phyloP scores from a whole-genome alignment of 192 early-diverging fungal species.

The Fimicolochytrium jonesii region DNA sequence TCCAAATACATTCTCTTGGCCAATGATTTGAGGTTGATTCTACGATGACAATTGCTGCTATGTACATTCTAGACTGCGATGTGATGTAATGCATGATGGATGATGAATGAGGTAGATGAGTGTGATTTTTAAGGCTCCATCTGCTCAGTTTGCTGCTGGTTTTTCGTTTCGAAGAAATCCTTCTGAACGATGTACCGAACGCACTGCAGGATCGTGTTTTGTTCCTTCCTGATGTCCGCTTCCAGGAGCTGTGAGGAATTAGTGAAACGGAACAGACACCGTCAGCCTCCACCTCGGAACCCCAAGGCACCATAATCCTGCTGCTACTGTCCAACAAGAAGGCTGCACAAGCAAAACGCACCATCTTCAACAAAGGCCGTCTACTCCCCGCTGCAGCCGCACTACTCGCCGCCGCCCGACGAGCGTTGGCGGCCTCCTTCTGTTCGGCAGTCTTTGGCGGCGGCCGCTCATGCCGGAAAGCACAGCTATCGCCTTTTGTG shows the following conservation, averaged over 20 bases:
- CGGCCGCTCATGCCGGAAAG: constrained; percentile 31
- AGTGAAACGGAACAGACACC: too few species aligned
- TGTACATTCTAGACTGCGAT: too few species aligned
- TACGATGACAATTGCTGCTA: too few species aligned
- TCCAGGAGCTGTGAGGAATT: constrained; percentile 60
- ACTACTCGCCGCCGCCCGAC: background rate
- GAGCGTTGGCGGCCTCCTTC: background rate
- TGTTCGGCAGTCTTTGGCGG: constrained; percentile 5
- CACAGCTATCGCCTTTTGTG: constrained; percentile 32
- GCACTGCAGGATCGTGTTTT: constrained; percentile 56
- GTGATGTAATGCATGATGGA: too few species aligned
- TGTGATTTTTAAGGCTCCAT: too few species aligned
- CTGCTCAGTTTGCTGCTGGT: background rate
- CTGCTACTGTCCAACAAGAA: background rate
- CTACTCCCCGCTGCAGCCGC: constrained; percentile 14
- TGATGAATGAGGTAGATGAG: background rate
- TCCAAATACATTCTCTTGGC: too few species aligned
- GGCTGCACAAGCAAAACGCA: constrained; percentile 5
- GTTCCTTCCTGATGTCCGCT: constrained; percentile 58
- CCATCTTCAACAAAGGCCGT: constrained; percentile 6
- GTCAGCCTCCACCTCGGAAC: too few species aligned
- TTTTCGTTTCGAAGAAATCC: constrained; percentile 38
- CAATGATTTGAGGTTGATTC: too few species aligned
- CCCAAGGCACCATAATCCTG: too few species aligned
- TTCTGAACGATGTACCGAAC: constrained; percentile 57